Conservation (phyloP, 1,139 yeast genomes). For the Hemisphaericaspora xylofermentans region DNA sequence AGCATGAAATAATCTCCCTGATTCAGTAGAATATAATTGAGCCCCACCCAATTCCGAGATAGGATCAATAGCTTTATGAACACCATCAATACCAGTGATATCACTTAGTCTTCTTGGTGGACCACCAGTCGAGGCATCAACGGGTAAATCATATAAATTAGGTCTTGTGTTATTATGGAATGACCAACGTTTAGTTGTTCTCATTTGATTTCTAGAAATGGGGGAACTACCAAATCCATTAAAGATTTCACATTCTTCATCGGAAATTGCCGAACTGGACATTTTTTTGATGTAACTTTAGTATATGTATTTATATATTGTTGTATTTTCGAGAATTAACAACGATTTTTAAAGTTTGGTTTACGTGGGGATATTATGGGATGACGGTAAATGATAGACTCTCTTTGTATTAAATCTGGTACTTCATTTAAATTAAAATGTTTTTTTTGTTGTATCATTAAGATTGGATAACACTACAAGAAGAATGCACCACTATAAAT, state of each 20-base stretch:
- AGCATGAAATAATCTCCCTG: conserved; percentile 90
- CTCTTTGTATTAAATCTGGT: no score
- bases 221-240: conserved; percentile 44
- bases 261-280: conserved; percentile 18
- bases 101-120: conserved; percentile 39
- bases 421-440: no score
- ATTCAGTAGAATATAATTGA: conserved; percentile 85
- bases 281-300: not conserved
- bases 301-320: not conserved
- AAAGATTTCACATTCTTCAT: conserved; percentile 35
- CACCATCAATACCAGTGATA: conserved; percentile 49
- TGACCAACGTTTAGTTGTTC: conserved; percentile 47
- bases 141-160: conserved; percentile 35
- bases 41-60: conserved; percentile 65
- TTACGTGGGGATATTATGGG: no score
- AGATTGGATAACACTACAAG: no score
- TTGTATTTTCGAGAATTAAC: not conserved
- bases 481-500: no score
- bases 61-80: conserved; percentile 53
- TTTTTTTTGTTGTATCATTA: no score
- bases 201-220: conserved; percentile 27
- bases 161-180: conserved; percentile 40
- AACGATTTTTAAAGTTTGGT: not conserved
- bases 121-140: conserved; percentile 21
- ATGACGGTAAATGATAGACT: no score